Conservation (phyloP, 169 alveolate species). For the Babesia gibsoni region DNA sequence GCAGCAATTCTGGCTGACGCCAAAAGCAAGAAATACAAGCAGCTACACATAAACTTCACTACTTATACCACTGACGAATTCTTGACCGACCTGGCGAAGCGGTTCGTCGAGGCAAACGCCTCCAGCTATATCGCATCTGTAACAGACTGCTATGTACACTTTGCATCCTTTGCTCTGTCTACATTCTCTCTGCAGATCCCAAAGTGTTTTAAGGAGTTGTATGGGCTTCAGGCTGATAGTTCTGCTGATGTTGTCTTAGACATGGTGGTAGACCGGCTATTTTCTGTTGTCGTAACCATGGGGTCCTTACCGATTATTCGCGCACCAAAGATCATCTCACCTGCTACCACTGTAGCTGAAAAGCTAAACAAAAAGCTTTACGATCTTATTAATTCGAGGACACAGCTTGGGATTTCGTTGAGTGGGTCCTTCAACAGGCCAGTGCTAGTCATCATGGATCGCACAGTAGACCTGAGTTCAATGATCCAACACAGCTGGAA, state of each 20-base stretch:
- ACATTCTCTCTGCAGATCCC: conserved; percentile 81
- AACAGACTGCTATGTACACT: conserved; percentile 83
- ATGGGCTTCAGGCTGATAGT: conserved; percentile 60
- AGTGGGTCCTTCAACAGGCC: conserved; percentile 76
- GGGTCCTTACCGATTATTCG: conserved; percentile 79
- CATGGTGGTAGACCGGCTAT: conserved; percentile 72
- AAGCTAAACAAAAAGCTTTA: conserved; percentile 70
- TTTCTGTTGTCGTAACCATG: conserved; percentile 75
- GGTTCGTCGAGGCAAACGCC: conserved; percentile 76
- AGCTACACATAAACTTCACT: conserved; percentile 77
- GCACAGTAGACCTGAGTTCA: conserved; percentile 78
- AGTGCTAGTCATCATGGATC: conserved; percentile 72
- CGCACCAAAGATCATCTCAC: conserved; percentile 70
- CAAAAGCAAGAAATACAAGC: conserved; percentile 75
- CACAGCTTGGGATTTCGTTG: conserved; percentile 57
- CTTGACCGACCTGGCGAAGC: conserved; percentile 74
- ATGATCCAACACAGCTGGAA: conserved; percentile 89
- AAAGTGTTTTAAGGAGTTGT: conserved; percentile 64
- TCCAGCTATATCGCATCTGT: conserved; percentile 74
- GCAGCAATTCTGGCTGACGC: conserved; percentile 77
- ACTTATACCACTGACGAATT: conserved; percentile 75
- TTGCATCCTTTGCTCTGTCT: conserved; percentile 73
- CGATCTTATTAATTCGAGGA: conserved; percentile 65
- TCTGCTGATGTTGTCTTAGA: conserved; percentile 57
- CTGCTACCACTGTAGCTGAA: conserved; percentile 78